Percentiles rank a stretch among this genome's conserved stretches.
Conservation (phyloP, 2,329 filamentous ascomycete genomes). For the Lasiodiplodia gonubiensis region DNA sequence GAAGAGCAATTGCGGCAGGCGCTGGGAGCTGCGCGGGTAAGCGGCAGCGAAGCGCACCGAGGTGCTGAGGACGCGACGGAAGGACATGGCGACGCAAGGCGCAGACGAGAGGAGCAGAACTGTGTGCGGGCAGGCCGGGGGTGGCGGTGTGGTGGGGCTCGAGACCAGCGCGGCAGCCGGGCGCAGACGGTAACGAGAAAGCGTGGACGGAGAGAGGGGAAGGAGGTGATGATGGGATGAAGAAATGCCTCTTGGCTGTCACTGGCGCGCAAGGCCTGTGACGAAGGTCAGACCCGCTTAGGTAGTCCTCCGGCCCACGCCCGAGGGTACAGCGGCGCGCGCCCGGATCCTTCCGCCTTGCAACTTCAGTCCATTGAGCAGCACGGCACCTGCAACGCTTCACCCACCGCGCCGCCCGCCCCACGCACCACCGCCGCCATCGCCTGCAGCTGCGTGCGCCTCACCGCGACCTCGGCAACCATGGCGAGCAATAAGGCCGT, state of each 20-base stretch:
- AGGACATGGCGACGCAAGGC: slow-evolving; percentile 18
- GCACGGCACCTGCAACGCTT: slow-evolving; percentile 26
- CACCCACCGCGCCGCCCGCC: slow-evolving; percentile 31
- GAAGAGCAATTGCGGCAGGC: slow-evolving; percentile 36
- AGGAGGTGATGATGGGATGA: slow-evolving; percentile 27
- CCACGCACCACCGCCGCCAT: slow-evolving; percentile 39
- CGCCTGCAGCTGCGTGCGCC: slow-evolving; percentile 21
- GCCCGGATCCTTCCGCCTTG: slow-evolving; percentile 31
- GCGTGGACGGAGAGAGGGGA: slow-evolving; percentile 11
- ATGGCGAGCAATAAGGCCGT: slow-evolving; percentile 51
- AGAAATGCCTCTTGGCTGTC: slow-evolving; percentile 25
- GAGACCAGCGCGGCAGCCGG: slow-evolving; percentile 14
- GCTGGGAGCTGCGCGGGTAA: slow-evolving; percentile 38
- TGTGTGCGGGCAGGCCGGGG: not conserved
- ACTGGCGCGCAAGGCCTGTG: slow-evolving; percentile 25
- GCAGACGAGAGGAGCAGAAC: slow-evolving; percentile 3
- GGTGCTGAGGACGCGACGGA: slow-evolving; percentile 29
- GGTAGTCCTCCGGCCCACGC: not conserved
- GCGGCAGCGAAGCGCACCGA: slow-evolving; percentile 31
- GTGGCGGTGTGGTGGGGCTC: not conserved
- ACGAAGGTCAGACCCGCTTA: slow-evolving; percentile 27
- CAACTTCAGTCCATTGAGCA: slow-evolving; percentile 20
- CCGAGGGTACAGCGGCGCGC: not conserved
- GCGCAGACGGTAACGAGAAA: slow-evolving; percentile 1
- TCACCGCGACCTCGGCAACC: slow-evolving; percentile 30